Evolutionary conservation across 306 rosid species (phyloP).

Genomic region (Rubus idaeus): DNA sequence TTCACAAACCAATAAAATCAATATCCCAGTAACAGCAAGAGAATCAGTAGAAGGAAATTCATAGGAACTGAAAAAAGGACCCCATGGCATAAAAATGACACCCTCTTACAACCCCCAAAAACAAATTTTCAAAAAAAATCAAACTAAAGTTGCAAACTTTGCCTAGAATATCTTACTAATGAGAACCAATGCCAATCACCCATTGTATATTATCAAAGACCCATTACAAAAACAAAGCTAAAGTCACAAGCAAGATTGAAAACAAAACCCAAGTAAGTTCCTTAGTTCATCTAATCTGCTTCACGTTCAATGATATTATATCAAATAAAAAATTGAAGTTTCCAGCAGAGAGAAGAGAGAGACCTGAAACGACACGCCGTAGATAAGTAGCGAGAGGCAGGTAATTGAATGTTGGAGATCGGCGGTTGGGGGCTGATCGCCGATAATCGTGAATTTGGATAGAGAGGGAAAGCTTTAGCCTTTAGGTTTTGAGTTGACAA

Average conservation of each 20-base stretch:
- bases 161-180: not conserved
- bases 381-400: not conserved
- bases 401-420: not conserved
- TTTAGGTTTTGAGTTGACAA: not conserved
- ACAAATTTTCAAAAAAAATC: not conserved
- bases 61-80: no score
- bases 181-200: not conserved
- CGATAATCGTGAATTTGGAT: not conserved
- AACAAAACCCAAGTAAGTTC: not conserved
- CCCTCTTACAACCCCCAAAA: not conserved
- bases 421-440: not conserved
- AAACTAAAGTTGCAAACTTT: not conserved
- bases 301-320: not conserved
- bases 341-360: not conserved
- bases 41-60: no score
- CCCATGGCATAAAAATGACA: not conserved
- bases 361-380: slow-evolving; percentile 16
- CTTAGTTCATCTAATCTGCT: not conserved
- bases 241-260: not conserved
- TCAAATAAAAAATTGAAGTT: not conserved
- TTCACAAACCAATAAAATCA: not conserved
- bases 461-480: not conserved
- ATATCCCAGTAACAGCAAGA: not conserved
- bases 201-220: not conserved
- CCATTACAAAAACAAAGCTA: not conserved